These are phyloP conservation scores for Eimeria necatrix DNA, from an alignment of 169 alveolate species.

Conservation along the genomic window DNA sequence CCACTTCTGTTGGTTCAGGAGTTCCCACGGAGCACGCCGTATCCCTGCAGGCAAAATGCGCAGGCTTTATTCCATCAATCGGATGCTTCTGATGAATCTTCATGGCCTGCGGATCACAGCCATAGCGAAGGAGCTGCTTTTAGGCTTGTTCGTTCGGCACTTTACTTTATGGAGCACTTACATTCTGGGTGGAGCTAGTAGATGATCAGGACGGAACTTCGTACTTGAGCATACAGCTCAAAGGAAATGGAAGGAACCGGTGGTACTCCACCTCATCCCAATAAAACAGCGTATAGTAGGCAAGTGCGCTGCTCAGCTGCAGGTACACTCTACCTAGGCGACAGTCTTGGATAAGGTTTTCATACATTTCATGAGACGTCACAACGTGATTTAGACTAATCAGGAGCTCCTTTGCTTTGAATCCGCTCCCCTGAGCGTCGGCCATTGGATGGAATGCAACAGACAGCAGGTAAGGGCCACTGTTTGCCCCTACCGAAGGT, in stretches of 20 bases:
- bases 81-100: too few species aligned
- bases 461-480: neutral
- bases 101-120: too few species aligned
- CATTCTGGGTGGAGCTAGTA: too few species aligned
- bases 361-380: constrained; percentile 31
- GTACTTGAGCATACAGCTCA: constrained; percentile 1
- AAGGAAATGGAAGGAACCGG: constrained; percentile 31
- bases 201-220: neutral
- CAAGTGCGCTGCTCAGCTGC: constrained; percentile 49
- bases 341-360: constrained; percentile 53
- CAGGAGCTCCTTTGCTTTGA: constrained; percentile 19
- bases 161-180: too few species aligned
- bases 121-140: too few species aligned
- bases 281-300: constrained; percentile 36
- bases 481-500: too few species aligned
- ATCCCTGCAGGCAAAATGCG: too few species aligned
- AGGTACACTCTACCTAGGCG: constrained; percentile 47
- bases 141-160: too few species aligned
- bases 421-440: constrained; percentile 46
- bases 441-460: constrained; percentile 22
- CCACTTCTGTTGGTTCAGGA: too few species aligned
- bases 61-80: too few species aligned
- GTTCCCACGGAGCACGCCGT: too few species aligned
- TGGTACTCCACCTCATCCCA: constrained; percentile 49
- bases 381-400: constrained; percentile 10